Evolutionary conservation across 805 yeast species (phyloP).

Genomic region (Yarrowia sp.): DNA sequence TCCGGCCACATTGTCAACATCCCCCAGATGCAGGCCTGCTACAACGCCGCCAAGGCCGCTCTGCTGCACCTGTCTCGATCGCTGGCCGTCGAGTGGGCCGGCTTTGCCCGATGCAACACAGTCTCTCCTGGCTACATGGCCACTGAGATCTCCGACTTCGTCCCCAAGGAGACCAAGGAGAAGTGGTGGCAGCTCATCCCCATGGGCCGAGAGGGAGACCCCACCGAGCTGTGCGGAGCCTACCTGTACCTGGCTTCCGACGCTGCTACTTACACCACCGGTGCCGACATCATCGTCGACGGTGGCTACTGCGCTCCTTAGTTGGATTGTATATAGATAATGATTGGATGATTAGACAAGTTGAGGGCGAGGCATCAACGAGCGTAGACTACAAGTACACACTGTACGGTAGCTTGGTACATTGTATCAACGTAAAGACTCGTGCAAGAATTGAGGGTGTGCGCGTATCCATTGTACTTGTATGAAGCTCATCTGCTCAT

Average conservation of each 20-base stretch:
- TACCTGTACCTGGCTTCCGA: slow-evolving; percentile 80
- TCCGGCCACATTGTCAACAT: slow-evolving; percentile 85
- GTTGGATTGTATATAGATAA: background rate
- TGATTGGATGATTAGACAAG: too few species aligned
- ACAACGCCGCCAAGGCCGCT: slow-evolving; percentile 88
- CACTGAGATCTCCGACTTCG: slow-evolving; percentile 66
- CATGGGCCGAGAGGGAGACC: slow-evolving; percentile 75
- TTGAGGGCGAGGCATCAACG: too few species aligned
- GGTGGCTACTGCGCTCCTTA: slow-evolving; percentile 73
- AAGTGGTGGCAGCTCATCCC: slow-evolving; percentile 65
- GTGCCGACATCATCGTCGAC: slow-evolving; percentile 76
- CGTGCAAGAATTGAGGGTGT: too few species aligned
- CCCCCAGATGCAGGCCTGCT: slow-evolving; percentile 86
- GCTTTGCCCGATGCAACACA: slow-evolving; percentile 82
- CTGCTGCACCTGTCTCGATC: slow-evolving; percentile 77
- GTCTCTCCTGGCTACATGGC: slow-evolving; percentile 87
- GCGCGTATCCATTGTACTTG: too few species aligned
- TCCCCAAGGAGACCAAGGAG: slow-evolving; percentile 55
- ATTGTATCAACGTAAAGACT: too few species aligned
- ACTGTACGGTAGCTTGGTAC: too few species aligned
- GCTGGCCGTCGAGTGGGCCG: slow-evolving; percentile 88
- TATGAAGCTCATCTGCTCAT: too few species aligned
- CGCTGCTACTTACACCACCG: slow-evolving; percentile 81
- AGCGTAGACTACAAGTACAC: too few species aligned
- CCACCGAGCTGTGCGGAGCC: slow-evolving; percentile 80